Conservation (phyloP, 1,284 basidiomycete genomes). For the Cronartium quercuum region DNA sequence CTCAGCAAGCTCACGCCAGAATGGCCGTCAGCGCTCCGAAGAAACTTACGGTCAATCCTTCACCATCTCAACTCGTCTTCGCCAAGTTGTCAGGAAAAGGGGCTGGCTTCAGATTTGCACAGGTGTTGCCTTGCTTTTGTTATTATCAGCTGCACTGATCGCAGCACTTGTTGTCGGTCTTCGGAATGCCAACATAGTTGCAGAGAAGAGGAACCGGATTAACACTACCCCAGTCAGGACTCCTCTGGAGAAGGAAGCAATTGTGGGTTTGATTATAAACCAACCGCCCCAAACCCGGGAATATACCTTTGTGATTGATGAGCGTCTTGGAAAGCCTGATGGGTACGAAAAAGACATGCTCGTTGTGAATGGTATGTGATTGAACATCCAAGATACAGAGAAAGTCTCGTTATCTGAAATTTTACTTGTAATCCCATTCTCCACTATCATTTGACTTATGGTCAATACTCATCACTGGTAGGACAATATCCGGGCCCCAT, state of each 20-base stretch:
- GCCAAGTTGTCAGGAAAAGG: conserved; percentile 10
- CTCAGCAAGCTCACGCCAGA: neutral
- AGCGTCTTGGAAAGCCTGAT: conserved; percentile 41
- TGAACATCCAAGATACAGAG: too few species aligned
- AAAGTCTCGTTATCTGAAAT: too few species aligned
- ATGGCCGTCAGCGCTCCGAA: conserved; percentile 17
- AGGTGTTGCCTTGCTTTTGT: conserved; percentile 16
- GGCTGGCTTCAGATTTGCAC: conserved; percentile 12
- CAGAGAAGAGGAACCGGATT: conserved; percentile 16
- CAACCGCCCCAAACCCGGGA: conserved; percentile 36
- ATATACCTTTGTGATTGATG: conserved; percentile 41
- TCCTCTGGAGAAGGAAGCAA: conserved; percentile 9
- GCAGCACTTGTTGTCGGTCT: conserved; percentile 19
- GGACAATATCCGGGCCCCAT: conserved; percentile 42
- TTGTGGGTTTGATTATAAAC: conserved; percentile 16
- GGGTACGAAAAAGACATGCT: conserved; percentile 41
- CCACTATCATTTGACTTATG: too few species aligned
- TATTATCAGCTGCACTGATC: conserved; percentile 19
- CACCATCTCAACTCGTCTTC: conserved; percentile 35
- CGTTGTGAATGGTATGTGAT: conserved; percentile 41
- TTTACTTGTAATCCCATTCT: too few species aligned
- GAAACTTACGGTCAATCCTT: conserved; percentile 37
- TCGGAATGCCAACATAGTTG: conserved; percentile 24
- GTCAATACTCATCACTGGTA: too few species aligned
- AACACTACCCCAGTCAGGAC: conserved; percentile 28